phyloP scores from a whole-genome alignment of 2,329 filamentous ascomycete species.

The Fusarium sp. region DNA sequence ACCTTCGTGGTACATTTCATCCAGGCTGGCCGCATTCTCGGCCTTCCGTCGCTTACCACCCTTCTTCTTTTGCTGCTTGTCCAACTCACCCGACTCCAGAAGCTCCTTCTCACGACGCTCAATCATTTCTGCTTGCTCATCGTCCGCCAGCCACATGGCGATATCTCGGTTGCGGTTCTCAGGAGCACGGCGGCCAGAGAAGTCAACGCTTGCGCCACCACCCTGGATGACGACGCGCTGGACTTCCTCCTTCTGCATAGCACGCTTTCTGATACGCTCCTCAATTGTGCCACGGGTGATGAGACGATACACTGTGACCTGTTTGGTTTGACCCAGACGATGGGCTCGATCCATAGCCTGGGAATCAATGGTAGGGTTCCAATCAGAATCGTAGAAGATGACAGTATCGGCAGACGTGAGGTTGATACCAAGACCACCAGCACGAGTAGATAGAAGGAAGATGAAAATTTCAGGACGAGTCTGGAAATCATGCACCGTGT shows the following conservation, averaged over 20 bases:
- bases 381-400: slow-evolving; percentile 99
- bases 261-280: slow-evolving; percentile 96
- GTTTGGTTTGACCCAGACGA: slow-evolving; percentile 93
- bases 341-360: slow-evolving; percentile 99
- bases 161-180: slow-evolving; percentile 98
- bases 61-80: slow-evolving; percentile 75
- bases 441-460: slow-evolving; percentile 94
- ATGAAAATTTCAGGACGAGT: slow-evolving; percentile 95
- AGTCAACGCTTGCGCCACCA: slow-evolving; percentile 91
- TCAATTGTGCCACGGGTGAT: slow-evolving; percentile 98
- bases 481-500: slow-evolving; percentile 97
- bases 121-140: slow-evolving; percentile 94
- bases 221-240: slow-evolving; percentile 97
- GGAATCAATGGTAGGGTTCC: slow-evolving; percentile 98
- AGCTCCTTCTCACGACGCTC: slow-evolving; percentile 93
- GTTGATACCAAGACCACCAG: slow-evolving; percentile 98
- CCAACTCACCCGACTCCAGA: slow-evolving; percentile 76
- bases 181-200: slow-evolving; percentile 87
- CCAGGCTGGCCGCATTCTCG: slow-evolving; percentile 75
- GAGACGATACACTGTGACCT: slow-evolving; percentile 97
- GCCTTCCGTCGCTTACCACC: slow-evolving; percentile 69
- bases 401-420: slow-evolving; percentile 96
- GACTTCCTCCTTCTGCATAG: slow-evolving; percentile 98
- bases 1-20: slow-evolving; percentile 99
- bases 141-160: slow-evolving; percentile 98